Conservation (phyloP, 169 alveolate species). For the Eimeria praecox region DNA sequence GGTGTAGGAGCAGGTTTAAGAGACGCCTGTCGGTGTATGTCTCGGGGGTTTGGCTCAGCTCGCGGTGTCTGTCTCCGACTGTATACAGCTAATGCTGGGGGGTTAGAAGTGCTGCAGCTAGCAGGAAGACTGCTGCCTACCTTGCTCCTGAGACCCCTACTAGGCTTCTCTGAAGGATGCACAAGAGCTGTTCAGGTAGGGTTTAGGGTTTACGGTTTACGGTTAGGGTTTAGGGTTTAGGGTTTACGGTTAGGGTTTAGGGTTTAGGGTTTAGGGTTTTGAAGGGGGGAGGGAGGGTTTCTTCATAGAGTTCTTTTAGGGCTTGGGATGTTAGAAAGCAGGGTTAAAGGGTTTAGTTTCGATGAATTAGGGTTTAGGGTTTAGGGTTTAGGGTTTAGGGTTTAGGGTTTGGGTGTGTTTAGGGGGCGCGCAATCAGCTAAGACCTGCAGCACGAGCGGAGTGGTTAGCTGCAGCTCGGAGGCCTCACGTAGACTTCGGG, state of each 20-base stretch:
- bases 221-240: background rate
- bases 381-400: background rate
- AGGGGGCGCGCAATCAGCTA: conserved; percentile 24
- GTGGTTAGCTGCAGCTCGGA: conserved; percentile 12
- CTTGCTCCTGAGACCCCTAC: background rate
- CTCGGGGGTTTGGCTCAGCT: conserved; percentile 16
- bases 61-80: background rate
- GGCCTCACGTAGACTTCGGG: background rate
- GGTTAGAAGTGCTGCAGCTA: background rate
- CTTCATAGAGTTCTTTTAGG: too few relatives aligned
- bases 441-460: conserved; percentile 12
- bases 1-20: conserved; percentile 11
- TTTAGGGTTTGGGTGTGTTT: background rate
- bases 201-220: background rate
- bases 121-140: conserved; percentile 18
- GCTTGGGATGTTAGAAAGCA: too few relatives aligned
- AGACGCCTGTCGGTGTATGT: conserved; percentile 28
- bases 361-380: background rate
- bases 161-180: conserved; percentile 47
- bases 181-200: conserved; percentile 43
- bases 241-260: background rate
- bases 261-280: conserved; percentile 3
- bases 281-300: too few relatives aligned
- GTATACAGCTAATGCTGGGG: conserved; percentile 3
- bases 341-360: too few relatives aligned